A percentile compares a stretch with the other conserved stretches of the same genome.
These are phyloP conservation scores for Papilionanthe hybrid DNA, from an alignment of 116 monocot genomes.

Conservation along the genomic window DNA sequence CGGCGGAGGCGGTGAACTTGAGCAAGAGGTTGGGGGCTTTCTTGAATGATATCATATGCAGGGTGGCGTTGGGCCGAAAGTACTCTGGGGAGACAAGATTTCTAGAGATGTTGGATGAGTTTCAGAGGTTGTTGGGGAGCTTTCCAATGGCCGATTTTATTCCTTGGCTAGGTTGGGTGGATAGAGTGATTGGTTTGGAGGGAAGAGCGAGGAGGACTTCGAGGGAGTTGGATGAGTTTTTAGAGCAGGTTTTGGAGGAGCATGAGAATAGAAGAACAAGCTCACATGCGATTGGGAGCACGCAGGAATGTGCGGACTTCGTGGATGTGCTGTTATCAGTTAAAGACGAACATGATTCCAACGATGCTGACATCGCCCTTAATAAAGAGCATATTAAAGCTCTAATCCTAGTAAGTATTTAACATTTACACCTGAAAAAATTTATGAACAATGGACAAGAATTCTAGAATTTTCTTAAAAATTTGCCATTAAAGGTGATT, in stretches of 20 bases:
- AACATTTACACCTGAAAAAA: neutral
- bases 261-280: neutral
- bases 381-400: neutral
- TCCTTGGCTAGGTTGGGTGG: conserved; percentile 16
- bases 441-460: too few relatives aligned
- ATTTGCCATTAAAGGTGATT: too few relatives aligned
- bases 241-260: neutral
- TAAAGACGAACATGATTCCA: neutral
- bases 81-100: neutral
- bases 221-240: neutral
- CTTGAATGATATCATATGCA: neutral
- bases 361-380: neutral
- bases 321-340: neutral
- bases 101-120: neutral
- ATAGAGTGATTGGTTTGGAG: conserved; percentile 4
- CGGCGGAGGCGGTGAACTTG: neutral
- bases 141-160: conserved; percentile 11
- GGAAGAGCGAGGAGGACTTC: conserved; percentile 1
- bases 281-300: neutral
- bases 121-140: neutral
- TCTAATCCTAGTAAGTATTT: neutral
- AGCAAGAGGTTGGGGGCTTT: neutral
- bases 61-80: conserved; percentile 7
- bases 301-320: neutral
- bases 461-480: too few relatives aligned